phyloP scores from a whole-genome alignment of 208 protist genomes.

The Crithidia thermophila region DNA sequence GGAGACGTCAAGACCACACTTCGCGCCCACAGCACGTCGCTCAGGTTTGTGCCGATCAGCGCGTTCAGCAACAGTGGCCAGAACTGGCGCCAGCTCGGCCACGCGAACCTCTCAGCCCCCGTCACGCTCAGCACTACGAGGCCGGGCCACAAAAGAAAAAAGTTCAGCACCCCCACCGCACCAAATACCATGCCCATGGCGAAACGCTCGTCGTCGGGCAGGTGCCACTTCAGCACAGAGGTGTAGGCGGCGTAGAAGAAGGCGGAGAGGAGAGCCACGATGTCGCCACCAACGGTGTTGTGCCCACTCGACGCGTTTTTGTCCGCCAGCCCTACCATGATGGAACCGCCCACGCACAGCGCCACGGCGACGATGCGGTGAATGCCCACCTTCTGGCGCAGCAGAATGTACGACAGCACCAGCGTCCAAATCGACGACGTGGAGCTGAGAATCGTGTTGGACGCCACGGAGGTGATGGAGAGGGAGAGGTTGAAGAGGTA shows the following conservation, averaged over 20 bases:
- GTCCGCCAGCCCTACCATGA: conserved; percentile 76
- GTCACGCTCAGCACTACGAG: conserved; percentile 60
- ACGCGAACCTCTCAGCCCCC: conserved; percentile 68
- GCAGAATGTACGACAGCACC: conserved; percentile 71
- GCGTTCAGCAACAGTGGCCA: conserved; percentile 83
- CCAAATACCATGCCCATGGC: conserved; percentile 91
- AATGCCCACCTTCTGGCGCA: conserved; percentile 55
- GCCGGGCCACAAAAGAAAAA: conserved; percentile 76
- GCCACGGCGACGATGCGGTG: conserved; percentile 61
- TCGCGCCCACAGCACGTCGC: conserved; percentile 90
- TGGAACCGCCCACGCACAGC: conserved; percentile 64
- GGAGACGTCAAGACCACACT: conserved; percentile 92
- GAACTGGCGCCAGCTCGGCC: conserved; percentile 60
- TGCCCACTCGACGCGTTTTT: conserved; percentile 14
- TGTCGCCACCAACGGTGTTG: conserved; percentile 64
- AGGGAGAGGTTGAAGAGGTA: conserved; percentile 92
- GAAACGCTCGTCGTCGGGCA: conserved; percentile 88
- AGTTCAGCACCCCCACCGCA: conserved; percentile 80
- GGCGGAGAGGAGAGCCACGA: conserved; percentile 75
- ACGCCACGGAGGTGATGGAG: conserved; percentile 83
- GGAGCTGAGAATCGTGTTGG: conserved; percentile 88
- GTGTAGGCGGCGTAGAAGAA: conserved; percentile 93
- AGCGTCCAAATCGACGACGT: conserved; percentile 90
- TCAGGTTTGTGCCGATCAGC: conserved; percentile 90
- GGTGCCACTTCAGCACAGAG: conserved; percentile 65